Evolutionary conservation across 805 yeast genomes (phyloP).

Genomic region (Ogataea allantospora): DNA sequence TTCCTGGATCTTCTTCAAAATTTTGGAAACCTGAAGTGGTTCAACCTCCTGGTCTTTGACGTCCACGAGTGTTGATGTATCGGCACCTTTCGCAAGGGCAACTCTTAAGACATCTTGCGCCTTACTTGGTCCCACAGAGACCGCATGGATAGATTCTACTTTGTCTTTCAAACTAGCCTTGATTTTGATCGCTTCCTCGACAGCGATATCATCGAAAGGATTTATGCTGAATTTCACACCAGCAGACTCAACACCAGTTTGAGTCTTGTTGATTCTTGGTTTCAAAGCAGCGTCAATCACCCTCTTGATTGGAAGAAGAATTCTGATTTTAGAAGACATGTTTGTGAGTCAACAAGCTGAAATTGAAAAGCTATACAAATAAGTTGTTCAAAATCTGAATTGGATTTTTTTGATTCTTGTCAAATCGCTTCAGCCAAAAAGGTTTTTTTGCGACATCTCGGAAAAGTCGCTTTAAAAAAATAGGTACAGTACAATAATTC

Average conservation of each 20-base stretch:
- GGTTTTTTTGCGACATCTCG: slow-evolving; percentile 1
- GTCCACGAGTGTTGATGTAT: slow-evolving; percentile 77
- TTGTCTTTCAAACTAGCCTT: slow-evolving; percentile 60
- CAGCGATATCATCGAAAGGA: slow-evolving; percentile 96
- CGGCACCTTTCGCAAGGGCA: slow-evolving; percentile 94
- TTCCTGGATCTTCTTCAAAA: slow-evolving; percentile 70
- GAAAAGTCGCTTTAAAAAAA: slow-evolving; percentile 6
- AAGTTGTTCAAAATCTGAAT: not conserved
- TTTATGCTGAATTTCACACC: slow-evolving; percentile 92
- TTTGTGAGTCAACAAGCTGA: not conserved
- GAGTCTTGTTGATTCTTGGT: slow-evolving; percentile 86
- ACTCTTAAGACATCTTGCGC: slow-evolving; percentile 85
- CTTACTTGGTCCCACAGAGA: slow-evolving; percentile 83
- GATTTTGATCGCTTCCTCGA: slow-evolving; percentile 88
- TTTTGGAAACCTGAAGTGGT: slow-evolving; percentile 86
- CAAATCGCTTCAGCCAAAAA: not conserved
- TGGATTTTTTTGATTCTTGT: not conserved
- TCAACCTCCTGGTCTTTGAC: slow-evolving; percentile 69
- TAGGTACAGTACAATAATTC: too few species aligned
- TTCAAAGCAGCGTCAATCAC: slow-evolving; percentile 92
- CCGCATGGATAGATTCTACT: slow-evolving; percentile 86
- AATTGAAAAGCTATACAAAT: too few species aligned
- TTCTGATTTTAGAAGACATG: slow-evolving; percentile 54
- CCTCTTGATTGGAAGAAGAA: slow-evolving; percentile 91
- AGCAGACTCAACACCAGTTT: slow-evolving; percentile 79